Conservation (phyloP, 441 rosid species). For the Gossypium lobatum region DNA sequence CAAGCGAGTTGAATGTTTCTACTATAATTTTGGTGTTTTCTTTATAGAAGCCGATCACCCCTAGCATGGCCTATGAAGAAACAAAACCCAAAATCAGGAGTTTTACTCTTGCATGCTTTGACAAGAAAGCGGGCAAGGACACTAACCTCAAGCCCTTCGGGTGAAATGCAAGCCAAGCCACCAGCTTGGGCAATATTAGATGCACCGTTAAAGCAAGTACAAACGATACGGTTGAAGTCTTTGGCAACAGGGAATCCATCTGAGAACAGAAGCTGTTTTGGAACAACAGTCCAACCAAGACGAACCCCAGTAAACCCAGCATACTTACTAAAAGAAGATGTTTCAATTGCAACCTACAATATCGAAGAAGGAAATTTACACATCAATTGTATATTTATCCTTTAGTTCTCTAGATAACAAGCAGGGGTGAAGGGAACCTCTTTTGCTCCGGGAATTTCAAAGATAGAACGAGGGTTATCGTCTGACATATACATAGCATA, state of each 20-base stretch:
- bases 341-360: conserved; percentile 85
- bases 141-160: conserved; percentile 78
- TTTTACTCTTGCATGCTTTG: not conserved
- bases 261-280: conserved; percentile 76
- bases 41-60: conserved; percentile 87
- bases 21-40: conserved; percentile 73
- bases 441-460: conserved; percentile 95
- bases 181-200: conserved; percentile 91
- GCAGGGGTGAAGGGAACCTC: conserved; percentile 39
- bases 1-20: conserved; percentile 77
- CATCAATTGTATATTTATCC: not conserved
- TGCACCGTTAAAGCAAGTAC: conserved; percentile 93
- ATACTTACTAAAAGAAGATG: conserved; percentile 91
- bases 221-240: conserved; percentile 82
- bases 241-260: conserved; percentile 91
- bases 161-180: conserved; percentile 89
- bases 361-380: not conserved
- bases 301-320: conserved; percentile 98
- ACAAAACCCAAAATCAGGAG: conserved; percentile 2
- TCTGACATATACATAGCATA: conserved; percentile 89
- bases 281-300: conserved; percentile 94
- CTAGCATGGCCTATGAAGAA: conserved; percentile 67
- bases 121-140: not conserved
- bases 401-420: not conserved
- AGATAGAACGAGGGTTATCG: conserved; percentile 83